These are phyloP conservation scores for Wolfiporia cocos DNA, from an alignment of 1,284 basidiomycete genomes.

Conservation along the genomic window DNA sequence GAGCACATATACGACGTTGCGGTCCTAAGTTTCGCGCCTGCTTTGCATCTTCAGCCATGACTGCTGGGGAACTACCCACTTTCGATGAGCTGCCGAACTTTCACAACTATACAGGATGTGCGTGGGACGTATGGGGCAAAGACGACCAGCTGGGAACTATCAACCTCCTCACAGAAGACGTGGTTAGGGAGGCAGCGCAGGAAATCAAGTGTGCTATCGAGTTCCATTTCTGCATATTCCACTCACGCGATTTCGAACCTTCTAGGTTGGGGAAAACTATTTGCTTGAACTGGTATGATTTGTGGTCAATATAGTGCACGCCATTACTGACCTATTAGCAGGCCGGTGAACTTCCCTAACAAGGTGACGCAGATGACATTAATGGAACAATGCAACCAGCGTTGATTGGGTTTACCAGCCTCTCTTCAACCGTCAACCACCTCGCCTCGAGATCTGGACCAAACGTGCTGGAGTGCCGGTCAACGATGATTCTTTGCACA, in stretches of 20 bases:
- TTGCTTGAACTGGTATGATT: constrained; percentile 56
- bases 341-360: constrained; percentile 64
- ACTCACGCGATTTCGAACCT: no score
- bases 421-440: constrained; percentile 46
- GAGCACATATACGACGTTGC: neutral
- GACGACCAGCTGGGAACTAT: constrained; percentile 69
- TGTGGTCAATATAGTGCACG: no score
- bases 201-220: constrained; percentile 50
- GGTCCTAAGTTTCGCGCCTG: no score
- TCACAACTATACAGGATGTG: constrained; percentile 54
- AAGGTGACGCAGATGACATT: constrained; percentile 33
- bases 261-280: constrained; percentile 48
- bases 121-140: constrained; percentile 69
- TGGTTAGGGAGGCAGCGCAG: constrained; percentile 52
- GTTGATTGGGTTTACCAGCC: no score
- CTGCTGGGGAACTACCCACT: constrained; percentile 33
- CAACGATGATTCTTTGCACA: constrained; percentile 60
- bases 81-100: constrained; percentile 60
- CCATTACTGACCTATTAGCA: constrained; percentile 17
- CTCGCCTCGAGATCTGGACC: constrained; percentile 35
- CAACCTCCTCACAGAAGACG: constrained; percentile 60
- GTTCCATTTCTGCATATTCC: no score
- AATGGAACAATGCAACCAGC: no score
- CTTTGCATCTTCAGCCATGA: no score
- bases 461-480: constrained; percentile 24